Base-by-base conservation (phyloP, 192 early-diverging fungal genomes). In the Dissophora ornata region DNA sequence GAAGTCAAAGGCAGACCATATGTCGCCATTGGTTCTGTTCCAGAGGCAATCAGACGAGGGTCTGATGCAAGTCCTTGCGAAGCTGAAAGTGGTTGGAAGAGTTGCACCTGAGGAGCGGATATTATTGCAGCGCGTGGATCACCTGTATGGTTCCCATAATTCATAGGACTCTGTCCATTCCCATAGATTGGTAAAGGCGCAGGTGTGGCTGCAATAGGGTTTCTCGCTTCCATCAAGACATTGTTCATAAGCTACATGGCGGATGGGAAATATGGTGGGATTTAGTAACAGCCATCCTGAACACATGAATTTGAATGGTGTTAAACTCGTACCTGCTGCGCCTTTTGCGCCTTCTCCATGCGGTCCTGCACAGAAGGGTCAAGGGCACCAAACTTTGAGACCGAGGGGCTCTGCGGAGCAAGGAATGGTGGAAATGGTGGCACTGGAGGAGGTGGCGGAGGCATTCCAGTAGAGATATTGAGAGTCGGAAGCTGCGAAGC, bases 261-360 rank as follows among this genome's bases (percentile, higher is more conserved):
- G 13, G 8, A 36, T n/a, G n/a, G 12, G n/a, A n/a, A n/a, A 50
- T 28, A 26, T 22, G 6, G 0, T 29, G 0, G 30, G 25, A 26
- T 15, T 11, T 34, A 62, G 22, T 24, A 40, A 22, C 13, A 18
- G 4, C 6, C 33, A 19, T 36, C 1, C 13, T 40, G 21, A 36
- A 19, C 13, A 25, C 38, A n/a, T n/a, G n/a, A n/a, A n/a, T n/a
- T n/a, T n/a, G n/a, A n/a, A 45, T 18, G 11, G 9, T 2, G 26
- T 21, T 12, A 41, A 10, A 18, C 12, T 22, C 15, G 10, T 62
- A 70, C 68, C 68, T 61, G 51, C 33, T 70, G 68, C 9, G 68
- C 50, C 34, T 70, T 70, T 34, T 62, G 68, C 11, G 68, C 68
- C 26, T 70, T 45, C 26, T 70, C 68, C 68, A 70, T 70, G 21